Conservation (phyloP, 306 rosid genomes). For the Senna tora region DNA sequence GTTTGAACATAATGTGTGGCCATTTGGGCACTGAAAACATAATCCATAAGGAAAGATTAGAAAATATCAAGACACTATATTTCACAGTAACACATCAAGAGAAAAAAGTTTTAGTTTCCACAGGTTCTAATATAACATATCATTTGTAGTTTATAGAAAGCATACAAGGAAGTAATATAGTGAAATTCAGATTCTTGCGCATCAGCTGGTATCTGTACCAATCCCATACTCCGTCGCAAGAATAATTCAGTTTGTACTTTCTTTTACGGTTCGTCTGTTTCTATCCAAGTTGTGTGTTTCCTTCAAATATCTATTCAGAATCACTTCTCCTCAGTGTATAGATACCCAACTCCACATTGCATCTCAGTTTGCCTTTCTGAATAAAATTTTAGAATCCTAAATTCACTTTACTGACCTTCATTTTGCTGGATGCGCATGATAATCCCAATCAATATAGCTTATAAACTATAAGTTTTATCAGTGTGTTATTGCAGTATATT, state of each 20-base stretch:
- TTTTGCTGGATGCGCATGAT: constrained; percentile 9
- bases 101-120: constrained; percentile 8
- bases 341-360: constrained; percentile 11
- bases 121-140: constrained; percentile 1
- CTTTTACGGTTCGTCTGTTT: neutral
- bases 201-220: neutral
- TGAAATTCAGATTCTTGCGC: neutral
- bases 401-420: constrained; percentile 16
- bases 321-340: constrained; percentile 9
- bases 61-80: constrained; percentile 12
- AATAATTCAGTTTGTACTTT: constrained; percentile 1
- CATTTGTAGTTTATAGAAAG: constrained; percentile 16
- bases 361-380: neutral
- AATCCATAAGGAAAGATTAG: constrained; percentile 37
- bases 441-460: constrained; percentile 12
- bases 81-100: constrained; percentile 20
- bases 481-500: neutral
- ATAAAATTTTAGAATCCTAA: constrained; percentile 7
- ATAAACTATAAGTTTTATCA: constrained; percentile 12
- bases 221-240: constrained; percentile 16
- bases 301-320: constrained; percentile 7
- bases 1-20: constrained; percentile 88
- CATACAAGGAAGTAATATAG: neutral
- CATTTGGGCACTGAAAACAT: constrained; percentile 86
- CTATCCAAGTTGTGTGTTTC: constrained; percentile 5